Evolutionary conservation across 2,329 filamentous ascomycete genomes (phyloP), one percentile per base, ranked within the genome.

Genomic region (Colletotrichum eleusines): DNA sequence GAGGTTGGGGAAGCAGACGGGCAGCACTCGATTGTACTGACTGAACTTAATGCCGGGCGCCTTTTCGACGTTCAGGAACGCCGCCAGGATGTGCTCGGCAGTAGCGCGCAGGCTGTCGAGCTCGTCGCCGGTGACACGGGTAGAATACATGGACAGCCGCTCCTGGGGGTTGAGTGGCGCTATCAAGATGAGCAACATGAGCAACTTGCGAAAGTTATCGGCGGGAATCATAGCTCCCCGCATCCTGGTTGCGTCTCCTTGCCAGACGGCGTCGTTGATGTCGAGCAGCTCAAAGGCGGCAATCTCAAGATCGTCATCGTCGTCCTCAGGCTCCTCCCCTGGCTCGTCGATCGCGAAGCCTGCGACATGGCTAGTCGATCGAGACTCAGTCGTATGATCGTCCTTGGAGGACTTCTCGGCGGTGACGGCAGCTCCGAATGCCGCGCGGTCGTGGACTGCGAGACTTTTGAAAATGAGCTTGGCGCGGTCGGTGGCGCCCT

Each of bases 391-490:
- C 35, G 33, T 42, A 11, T 75, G 74, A 8, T 75, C 71, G 2
- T 66, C 66, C 4, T 73, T 73, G 5, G 53, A 66, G 3, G 31
- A 12, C 14, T 35, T 28, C 23, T 70, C 53, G 3, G 61, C 33
- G 69, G 57, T 28, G 8, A 68, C 65, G 67, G 63, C 76, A 55
- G 46, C 77, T 63, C 78, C 80, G 16, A 83, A 84, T 2, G 85
- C 78, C 71, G 84, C 86, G 60, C 90, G 86, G 76, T 94, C 92
- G 75, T 91, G 90, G 4, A 94, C 90, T 7, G 92, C 91, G 74
- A 94, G 76, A 75, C 91, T 92, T 75, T 88, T 88, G 80, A 93
- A 94, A 14, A 94, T 77, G 60, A 94, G 83, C 78, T 90, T 90
- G 35, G 86, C 84, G 73, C 90, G 86, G 75, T 90, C 88, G 26